These are phyloP conservation scores for Neurospora sp. DNA, from an alignment of 495 filamentous ascomycete genomes.

Conservation along the genomic window DNA sequence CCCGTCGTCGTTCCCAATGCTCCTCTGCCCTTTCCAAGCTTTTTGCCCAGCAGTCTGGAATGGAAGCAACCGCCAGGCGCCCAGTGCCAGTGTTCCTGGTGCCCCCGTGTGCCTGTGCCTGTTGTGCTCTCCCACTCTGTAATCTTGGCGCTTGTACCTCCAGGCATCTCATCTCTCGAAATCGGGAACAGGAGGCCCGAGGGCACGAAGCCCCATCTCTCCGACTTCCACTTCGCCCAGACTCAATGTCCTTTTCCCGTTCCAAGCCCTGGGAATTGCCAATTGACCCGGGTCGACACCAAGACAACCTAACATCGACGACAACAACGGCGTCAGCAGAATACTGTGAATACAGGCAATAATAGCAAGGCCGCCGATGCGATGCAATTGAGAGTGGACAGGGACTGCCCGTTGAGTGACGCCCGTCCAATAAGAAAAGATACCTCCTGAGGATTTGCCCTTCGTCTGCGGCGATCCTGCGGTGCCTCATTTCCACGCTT, in stretches of 20 bases:
- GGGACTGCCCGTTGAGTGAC: not conserved
- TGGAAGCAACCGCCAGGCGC: not conserved
- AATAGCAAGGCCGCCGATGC: not conserved
- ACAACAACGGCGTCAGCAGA: not conserved
- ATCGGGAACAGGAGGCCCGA: not conserved
- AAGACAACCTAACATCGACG: not conserved
- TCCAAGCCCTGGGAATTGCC: not conserved
- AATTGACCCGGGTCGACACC: not conserved
- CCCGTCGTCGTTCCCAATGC: not conserved
- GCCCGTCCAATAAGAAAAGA: not conserved
- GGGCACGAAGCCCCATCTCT: not conserved
- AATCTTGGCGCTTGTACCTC: not conserved
- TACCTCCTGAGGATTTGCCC: not conserved
- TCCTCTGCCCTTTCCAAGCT: not conserved
- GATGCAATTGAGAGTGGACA: not conserved
- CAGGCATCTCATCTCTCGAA: not conserved
- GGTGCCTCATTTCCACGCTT: not conserved
- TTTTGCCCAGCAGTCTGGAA: not conserved
- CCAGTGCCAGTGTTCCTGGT: not conserved
- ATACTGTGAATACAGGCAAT: not conserved
- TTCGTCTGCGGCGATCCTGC: not conserved
- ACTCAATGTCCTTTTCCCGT: not conserved
- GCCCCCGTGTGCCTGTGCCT: not conserved
- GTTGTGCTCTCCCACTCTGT: not conserved
- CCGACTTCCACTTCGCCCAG: not conserved